Base-by-base conservation (phyloP, 1,284 basidiomycete species). In the Cerioporus squamosus region DNA sequence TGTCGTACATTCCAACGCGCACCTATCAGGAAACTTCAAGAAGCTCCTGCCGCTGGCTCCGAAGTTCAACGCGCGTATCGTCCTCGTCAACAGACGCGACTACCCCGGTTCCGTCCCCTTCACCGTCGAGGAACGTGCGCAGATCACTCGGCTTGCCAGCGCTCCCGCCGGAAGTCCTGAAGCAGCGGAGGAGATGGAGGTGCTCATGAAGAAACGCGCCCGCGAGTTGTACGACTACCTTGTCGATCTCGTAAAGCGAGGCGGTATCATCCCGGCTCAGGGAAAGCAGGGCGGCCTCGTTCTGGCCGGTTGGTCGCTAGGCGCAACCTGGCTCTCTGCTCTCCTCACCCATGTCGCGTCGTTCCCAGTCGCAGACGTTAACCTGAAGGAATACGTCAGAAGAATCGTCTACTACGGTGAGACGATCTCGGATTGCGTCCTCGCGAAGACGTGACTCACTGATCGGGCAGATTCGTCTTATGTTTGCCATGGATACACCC, bases 81-180 rank as follows among this genome's bases (percentile, higher is more conserved):
- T 61, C 26, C 40, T 51, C 17, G 17, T 53, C 12, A 61, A 58
- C 46, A 31, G 60, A 14, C 60, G 60, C 17, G 60, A 55, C 42
- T 61, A 58, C n/a, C 60, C 60, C 8, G 53, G 56, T 18, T 33
- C 53, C 17, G 47, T 38, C 14, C 50, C 56, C 3, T 58, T 57
- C 56, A 64, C 66, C 0, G 38, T 57, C 10, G 57, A 62, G 18
- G 70, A 74, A 47, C 63, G 68, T 15, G 55, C 38, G 2, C 7
- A 17, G 36, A 14, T 55, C 36, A 22, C n/a, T 1, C 42, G 38
- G 26, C 29, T 50, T 9, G 55, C 55, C 4, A 3, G 15, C 14
- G 24, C 29, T 2, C 44, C 51, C 4, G 20, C 26, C 17, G 49
- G 49, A 8, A 15, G 17, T 9, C 33, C 48, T 1, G 51, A 48